phyloP scores from a whole-genome alignment of 2,329 filamentous ascomycete genomes.

The Fusarium humuli region DNA sequence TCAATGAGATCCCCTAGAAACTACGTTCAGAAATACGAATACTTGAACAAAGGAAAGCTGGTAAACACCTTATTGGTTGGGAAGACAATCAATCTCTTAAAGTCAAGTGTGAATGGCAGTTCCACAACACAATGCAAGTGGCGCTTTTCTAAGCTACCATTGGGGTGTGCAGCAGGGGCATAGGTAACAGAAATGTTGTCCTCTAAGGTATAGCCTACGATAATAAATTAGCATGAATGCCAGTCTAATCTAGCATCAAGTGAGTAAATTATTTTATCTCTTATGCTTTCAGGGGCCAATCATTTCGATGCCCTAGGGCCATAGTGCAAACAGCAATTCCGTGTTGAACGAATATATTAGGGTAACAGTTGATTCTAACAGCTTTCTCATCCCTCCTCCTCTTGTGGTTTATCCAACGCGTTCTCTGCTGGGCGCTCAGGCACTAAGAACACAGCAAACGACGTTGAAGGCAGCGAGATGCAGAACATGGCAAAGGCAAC shows the following conservation, averaged over 20 bases:
- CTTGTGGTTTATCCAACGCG: slow-evolving; percentile 10
- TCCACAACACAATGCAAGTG: slow-evolving; percentile 16
- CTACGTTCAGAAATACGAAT: background rate
- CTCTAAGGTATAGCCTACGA: too few relatives aligned
- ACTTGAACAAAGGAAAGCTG: background rate
- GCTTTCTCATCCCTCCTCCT: background rate
- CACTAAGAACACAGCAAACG: slow-evolving; percentile 52
- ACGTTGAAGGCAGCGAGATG: slow-evolving; percentile 54
- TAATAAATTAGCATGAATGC: background rate
- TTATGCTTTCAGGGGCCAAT: background rate
- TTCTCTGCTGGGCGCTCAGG: slow-evolving; percentile 47
- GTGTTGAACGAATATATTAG: background rate
- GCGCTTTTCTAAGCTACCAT: background rate
- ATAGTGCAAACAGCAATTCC: background rate
- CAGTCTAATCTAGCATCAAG: too few relatives aligned
- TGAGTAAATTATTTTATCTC: background rate
- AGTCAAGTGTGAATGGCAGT: background rate
- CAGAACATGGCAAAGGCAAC: slow-evolving; percentile 62
- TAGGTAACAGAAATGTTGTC: too few relatives aligned
- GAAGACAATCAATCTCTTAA: too few relatives aligned
- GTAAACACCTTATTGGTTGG: background rate
- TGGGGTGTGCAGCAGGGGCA: too few relatives aligned
- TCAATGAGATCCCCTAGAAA: background rate
- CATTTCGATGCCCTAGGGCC: background rate
- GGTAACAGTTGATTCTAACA: background rate